A percentile compares a stretch with the other conserved stretches of the same genome.
Conservation (phyloP, 345 rosid genomes). For the Aegle marmelos region DNA sequence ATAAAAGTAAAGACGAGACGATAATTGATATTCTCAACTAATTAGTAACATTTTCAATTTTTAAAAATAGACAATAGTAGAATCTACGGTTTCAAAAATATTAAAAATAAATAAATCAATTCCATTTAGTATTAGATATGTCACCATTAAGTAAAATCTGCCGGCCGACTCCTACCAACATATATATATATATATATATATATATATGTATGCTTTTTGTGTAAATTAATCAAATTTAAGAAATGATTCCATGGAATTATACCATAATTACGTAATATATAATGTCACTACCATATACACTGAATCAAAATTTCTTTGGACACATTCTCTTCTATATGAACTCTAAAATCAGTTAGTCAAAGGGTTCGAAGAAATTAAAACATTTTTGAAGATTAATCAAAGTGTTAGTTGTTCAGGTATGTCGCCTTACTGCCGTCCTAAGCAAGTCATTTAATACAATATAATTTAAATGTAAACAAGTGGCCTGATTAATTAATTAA, state of each 20-base stretch:
- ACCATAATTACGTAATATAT: not conserved
- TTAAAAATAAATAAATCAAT: not conserved
- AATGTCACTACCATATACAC: not conserved
- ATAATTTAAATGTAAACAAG: not conserved
- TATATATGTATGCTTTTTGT: too few relatives aligned
- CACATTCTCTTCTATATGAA: not conserved
- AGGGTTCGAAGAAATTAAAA: not conserved
- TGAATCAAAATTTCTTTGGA: not conserved
- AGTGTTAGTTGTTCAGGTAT: not conserved
- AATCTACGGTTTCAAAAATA: not conserved
- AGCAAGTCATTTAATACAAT: not conserved
- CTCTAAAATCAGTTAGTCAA: not conserved
- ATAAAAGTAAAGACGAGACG: too few relatives aligned
- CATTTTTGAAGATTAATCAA: not conserved
- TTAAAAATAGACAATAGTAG: too few relatives aligned
- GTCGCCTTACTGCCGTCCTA: not conserved
- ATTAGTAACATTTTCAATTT: too few relatives aligned
- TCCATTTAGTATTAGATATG: not conserved
- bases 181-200: too few relatives aligned
- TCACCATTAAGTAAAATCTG: not conserved
- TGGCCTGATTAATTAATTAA: not conserved
- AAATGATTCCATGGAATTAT: not conserved
- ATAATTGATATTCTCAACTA: too few relatives aligned
- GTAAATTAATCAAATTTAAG: not conserved
- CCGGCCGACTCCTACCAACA: not conserved